Conservation (phyloP, 768 basidiomycete species). For the Russula ochroleuca region DNA sequence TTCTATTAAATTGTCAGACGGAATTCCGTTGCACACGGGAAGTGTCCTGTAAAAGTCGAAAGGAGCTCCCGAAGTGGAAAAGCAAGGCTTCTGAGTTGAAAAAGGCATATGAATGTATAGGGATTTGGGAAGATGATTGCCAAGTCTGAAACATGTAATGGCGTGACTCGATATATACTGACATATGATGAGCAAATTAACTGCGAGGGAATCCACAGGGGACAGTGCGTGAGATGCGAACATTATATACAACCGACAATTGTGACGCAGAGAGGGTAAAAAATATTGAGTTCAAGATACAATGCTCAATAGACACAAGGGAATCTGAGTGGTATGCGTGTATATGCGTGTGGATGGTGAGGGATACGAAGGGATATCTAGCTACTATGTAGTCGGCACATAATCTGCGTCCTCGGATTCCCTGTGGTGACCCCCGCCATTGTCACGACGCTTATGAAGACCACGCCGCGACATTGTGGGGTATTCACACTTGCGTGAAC, state of each 20-base stretch:
- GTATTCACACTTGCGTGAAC: slow-evolving; percentile 28
- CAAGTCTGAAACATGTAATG: slow-evolving; percentile 6
- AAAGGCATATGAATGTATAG: slow-evolving; percentile 8
- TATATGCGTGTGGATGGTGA: background rate
- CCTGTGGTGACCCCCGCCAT: slow-evolving; percentile 14
- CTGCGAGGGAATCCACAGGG: slow-evolving; percentile 5
- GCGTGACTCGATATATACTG: slow-evolving; percentile 14
- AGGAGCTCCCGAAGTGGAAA: background rate
- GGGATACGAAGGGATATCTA: background rate
- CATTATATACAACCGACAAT: slow-evolving; percentile 22
- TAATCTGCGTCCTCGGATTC: slow-evolving; percentile 23
- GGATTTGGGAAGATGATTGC: slow-evolving; percentile 5
- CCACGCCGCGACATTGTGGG: slow-evolving; percentile 28
- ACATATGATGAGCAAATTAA: slow-evolving; percentile 5
- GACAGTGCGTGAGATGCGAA: slow-evolving; percentile 2
- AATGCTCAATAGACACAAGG: slow-evolving; percentile 15
- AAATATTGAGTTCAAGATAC: slow-evolving; percentile 12
- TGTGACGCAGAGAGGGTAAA: background rate
- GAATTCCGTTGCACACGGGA: background rate
- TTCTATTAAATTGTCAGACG: background rate
- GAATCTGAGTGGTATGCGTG: background rate
- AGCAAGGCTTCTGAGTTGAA: background rate
- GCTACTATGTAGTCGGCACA: slow-evolving; percentile 16
- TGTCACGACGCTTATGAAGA: slow-evolving; percentile 27
- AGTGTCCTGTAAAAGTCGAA: background rate